Evolutionary conservation across 257 asterid genomes (phyloP), one percentile per base, ranked within the genome.

Genomic region (Avicennia marina): DNA sequence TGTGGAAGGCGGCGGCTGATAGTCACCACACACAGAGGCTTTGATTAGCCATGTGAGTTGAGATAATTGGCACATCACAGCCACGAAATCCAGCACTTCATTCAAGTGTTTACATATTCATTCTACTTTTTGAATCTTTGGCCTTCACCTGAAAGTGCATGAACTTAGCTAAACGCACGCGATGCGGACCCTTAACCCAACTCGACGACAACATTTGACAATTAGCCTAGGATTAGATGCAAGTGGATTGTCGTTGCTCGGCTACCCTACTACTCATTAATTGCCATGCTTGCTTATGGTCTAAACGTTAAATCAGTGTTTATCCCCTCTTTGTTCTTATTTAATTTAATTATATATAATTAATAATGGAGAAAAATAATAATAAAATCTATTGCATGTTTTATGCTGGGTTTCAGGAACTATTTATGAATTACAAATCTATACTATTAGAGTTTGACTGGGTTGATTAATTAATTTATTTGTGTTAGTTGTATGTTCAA

Each of bases 131-230:
- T 61, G 48, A 57, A 32, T 38, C 36, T 50, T 48, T 62, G 71
- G 44, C 34, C 15, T 25, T 66, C 66, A 46, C 33, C 40, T 53
- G 56, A 39, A 65, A 65, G 69, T 78, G 72, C 77, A 75, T 78
- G 81, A 72, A 66, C 56, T 33, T 69, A 29, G 44, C 34, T 36
- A 56, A 5, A 1, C 11, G 13, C 46, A 24, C 60, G 13, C 46
- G 52, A 40, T 63, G 56, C 72, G 65, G 45, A 38, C 64, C 54
- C 63, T 69, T 36, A 24, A 21, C 52, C 19, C 73, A 63, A 63
- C 56, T n/a, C n/a, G n/a, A n/a, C n/a, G n/a, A n/a, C n/a, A n/a
- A n/a, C n/a, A n/a, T n/a, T 69, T 22, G 58, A 38, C 72, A 45
- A 62, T 10, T 31, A 15, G 29, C 47, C n/a, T n/a, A 13, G 7